Base-by-base conservation (phyloP, 257 asterid species). In the Ophiorrhiza pumila region DNA sequence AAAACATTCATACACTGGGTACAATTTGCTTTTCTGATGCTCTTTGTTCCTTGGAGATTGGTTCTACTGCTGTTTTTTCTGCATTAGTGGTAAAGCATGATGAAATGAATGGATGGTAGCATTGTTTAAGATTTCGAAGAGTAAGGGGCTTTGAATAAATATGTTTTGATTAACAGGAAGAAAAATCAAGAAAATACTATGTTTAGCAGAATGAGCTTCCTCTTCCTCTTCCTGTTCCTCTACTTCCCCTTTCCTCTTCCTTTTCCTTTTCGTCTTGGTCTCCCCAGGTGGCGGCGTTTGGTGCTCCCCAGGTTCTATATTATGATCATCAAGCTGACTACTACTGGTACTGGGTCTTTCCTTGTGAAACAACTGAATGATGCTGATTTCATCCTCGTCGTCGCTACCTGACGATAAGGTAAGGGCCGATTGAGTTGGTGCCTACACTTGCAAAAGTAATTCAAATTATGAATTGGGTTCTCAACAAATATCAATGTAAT, bases 341-440 rank as follows among this genome's bases (percentile, higher is more conserved):
- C 55, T 82, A 37, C 78, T 79, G 35, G 60, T 35, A 49, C 31
- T 78, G 41, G 20, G 62, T 13, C 7, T 76, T 77, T 72, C 78
- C 79, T 81, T 84, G 71, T 83, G 80, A 75, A 90, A 88, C 83
- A 90, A 74, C 42, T 52, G 81, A 57, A 74, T 84, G 58, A 90
- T 90, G 68, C 75, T 81, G 41, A 82, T 37, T 52, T 46, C 79
- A 84, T 90, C 96, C 64, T 88, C 96, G 22, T 79, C 90, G 32
- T 79, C 90, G 64, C 87, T 64, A 18, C 79, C 91, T 43, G 95
- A 90, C 42, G 95, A 87, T 69, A 88, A 61, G 35, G 71, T 72
- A 47, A 81, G 59, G 71, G 86, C 74, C 37, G 92, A 76, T 34
- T 12, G 75, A 59, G 79, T 62, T 29, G 92, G 88, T 47, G 85